These are phyloP conservation scores for Euclidium syriacum DNA, from an alignment of 345 rosid species.

Conservation along the genomic window DNA sequence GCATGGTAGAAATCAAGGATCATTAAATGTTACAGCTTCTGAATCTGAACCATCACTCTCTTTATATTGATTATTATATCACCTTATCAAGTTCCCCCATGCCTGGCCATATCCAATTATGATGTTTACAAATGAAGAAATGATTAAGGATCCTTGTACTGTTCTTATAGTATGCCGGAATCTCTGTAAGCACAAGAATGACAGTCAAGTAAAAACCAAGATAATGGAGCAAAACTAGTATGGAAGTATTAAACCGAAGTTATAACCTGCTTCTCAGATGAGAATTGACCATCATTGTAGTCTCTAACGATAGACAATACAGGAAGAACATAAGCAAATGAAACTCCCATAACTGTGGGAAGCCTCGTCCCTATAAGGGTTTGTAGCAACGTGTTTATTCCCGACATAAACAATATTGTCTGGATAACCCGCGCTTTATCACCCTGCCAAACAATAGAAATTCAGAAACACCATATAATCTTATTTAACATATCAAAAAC, in stretches of 20 bases:
- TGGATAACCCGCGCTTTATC: conserved; percentile 90
- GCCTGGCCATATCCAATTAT: conserved; percentile 62
- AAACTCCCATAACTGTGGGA: conserved; percentile 94
- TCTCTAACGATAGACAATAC: conserved; percentile 79
- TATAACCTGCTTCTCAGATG: conserved; percentile 55
- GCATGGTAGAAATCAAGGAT: conserved; percentile 11
- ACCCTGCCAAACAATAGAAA: conserved; percentile 44
- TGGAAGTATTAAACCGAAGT: background rate
- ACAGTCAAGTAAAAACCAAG: background rate
- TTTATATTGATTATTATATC: background rate
- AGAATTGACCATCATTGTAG: conserved; percentile 41
- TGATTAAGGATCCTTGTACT: conserved; percentile 85
- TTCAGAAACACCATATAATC: conserved; percentile 13
- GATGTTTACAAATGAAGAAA: conserved; percentile 80
- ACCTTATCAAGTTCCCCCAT: conserved; percentile 86
- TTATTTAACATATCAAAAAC: background rate
- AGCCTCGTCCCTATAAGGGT: conserved; percentile 83
- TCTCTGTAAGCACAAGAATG: conserved; percentile 46
- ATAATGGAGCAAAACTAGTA: background rate
- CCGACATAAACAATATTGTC: conserved; percentile 78
- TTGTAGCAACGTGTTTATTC: conserved; percentile 85
- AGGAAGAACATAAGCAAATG: conserved; percentile 67
- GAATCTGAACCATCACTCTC: background rate
- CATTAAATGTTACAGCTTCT: background rate
- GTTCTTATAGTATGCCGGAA: conserved; percentile 72